Evolutionary conservation across 176 grass and related monocot species (phyloP).

Genomic region (Oryza rufipogon): DNA sequence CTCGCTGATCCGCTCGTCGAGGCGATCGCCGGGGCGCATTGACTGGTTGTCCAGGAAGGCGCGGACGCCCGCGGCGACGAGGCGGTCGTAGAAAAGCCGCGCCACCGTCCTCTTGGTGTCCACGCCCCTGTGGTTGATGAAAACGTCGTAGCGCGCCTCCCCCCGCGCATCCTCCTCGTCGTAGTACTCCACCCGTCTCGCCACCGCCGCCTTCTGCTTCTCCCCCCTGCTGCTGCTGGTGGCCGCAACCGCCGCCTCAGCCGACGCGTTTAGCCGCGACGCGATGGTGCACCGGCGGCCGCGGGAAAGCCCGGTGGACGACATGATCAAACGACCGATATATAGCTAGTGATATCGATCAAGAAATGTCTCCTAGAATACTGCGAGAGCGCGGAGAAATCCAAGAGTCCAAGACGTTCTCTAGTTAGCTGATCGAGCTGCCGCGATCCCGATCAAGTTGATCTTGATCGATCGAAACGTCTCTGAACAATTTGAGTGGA

Average conservation of each 20-base stretch:
- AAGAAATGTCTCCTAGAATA: not conserved
- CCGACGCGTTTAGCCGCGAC: conserved; percentile 42
- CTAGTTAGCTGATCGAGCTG: not conserved
- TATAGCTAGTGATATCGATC: not conserved
- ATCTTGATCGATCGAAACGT: not conserved
- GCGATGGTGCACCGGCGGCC: not conserved
- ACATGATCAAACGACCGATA: not conserved
- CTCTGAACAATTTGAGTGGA: not conserved
- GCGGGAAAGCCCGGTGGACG: not conserved
- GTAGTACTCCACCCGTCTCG: conserved; percentile 12
- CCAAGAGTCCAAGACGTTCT: too few relatives aligned
- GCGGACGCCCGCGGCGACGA: conserved; percentile 3
- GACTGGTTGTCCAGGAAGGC: conserved; percentile 72
- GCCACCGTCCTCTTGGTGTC: conserved; percentile 82
- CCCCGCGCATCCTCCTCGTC: conserved; percentile 18
- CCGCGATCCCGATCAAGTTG: too few relatives aligned
- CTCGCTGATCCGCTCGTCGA: conserved; percentile 50
- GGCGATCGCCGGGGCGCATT: conserved; percentile 70
- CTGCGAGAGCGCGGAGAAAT: too few relatives aligned
- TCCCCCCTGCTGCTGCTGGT: not conserved
- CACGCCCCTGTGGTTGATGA: conserved; percentile 84
- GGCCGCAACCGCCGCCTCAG: not conserved
- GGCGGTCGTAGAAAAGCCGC: conserved; percentile 52
- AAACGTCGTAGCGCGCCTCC: conserved; percentile 51
- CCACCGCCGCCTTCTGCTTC: not conserved